Evolutionary conservation across 139 green algal species (phyloP), one percentile per base, ranked within the genome.

Genomic region (Closterium sp.): DNA sequence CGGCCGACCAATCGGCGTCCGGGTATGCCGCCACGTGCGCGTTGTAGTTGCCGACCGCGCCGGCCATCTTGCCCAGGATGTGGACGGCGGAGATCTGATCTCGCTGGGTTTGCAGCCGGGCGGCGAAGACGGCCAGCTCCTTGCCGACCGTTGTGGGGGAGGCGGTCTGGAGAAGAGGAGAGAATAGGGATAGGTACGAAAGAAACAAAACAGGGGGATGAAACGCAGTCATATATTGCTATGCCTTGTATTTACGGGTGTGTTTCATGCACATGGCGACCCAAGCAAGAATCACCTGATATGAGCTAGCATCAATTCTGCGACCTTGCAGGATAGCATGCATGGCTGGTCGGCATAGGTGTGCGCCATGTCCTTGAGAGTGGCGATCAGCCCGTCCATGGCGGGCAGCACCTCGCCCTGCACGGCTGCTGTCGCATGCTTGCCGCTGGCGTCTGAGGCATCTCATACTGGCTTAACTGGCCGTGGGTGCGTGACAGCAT

Each of bases 41-140:
- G 93, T 99, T 99, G 97, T 99, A 99, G 95, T 99, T 99, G 89
- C 98, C 98, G 21, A 99, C 98, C 19, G 98, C 96, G 30, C 97
- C 97, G n/a, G 96, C 97, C 89, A 99, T 98, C 95, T 99, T 99
- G 85, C 97, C 97, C 23, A 97, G 94, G 33, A 97, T 91, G 0
- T 95, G 95, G 84, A 98, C 96, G 2, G 90, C 86, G 12, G 94
- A 95, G 35, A 96, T 87, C 93, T 96, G 94, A n/a, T 96, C 85
- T 19, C 96, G 91, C 93, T 98, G 97, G 10, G 96, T 93, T 32
- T 92, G 84, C 43, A 98, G 95, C 31, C 97, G 36, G 95, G 98
- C 98, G 0, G 96, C 97, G 93, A 99, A 98, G 34, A 98, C 97
- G 10, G 98, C 97, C 95, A 99, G 96, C 95, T 99, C 98, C 95